These are phyloP conservation scores for Persicaria maculosa DNA, from an alignment of 148 eudicot genomes.

Conservation along the genomic window DNA sequence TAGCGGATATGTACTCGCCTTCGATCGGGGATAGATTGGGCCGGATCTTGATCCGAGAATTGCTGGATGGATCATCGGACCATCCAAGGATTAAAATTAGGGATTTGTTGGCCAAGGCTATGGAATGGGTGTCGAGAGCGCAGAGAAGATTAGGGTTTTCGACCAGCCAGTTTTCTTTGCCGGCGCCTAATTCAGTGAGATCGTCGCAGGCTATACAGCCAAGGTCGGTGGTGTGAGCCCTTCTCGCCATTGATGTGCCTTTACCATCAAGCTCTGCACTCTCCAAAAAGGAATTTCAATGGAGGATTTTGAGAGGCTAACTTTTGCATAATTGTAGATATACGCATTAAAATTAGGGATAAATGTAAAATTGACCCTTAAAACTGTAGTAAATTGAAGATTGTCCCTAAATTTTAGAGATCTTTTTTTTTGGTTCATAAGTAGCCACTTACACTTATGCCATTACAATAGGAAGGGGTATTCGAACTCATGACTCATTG, in stretches of 20 bases:
- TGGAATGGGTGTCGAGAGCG: slow-evolving; percentile 66
- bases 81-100: slow-evolving; percentile 50
- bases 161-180: slow-evolving; percentile 73
- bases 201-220: slow-evolving; percentile 61
- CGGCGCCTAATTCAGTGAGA: slow-evolving; percentile 67
- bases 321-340: no score
- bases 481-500: no score
- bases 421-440: no score
- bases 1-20: slow-evolving; percentile 60
- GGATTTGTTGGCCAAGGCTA: slow-evolving; percentile 67
- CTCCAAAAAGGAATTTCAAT: background rate
- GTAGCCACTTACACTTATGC: no score
- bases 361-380: no score
- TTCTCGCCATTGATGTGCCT: slow-evolving; percentile 41
- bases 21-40: slow-evolving; percentile 74
- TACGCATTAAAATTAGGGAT: no score
- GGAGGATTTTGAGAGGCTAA: background rate
- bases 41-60: slow-evolving; percentile 52
- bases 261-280: slow-evolving; percentile 2
- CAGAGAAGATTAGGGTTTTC: slow-evolving; percentile 46
- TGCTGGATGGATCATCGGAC: slow-evolving; percentile 28
- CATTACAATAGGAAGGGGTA: no score
- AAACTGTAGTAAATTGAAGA: no score
- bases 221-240: slow-evolving; percentile 49
- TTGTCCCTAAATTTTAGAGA: no score